Base-by-base conservation (phyloP, 164 flowering plant genomes). In the Hamamelis virginiana region DNA sequence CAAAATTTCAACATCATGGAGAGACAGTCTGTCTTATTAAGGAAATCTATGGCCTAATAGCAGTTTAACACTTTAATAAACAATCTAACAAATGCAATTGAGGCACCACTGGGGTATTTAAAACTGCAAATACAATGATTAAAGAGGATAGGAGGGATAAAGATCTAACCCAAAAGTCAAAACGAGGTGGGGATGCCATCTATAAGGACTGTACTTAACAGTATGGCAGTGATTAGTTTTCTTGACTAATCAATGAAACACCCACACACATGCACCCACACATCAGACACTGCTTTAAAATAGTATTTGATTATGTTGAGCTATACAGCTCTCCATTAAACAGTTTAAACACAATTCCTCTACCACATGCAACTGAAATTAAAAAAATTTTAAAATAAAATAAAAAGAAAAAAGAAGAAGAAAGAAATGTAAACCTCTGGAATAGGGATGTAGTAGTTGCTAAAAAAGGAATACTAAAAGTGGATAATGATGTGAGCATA, bases 391-490 rank as follows among this genome's bases (percentile, higher is more conserved):
- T n/a, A n/a, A n/a, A n/a, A n/a, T n/a, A n/a, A n/a, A n/a, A n/a
- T n/a, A n/a, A n/a, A n/a, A n/a, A n/a, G n/a, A n/a, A n/a, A n/a
- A n/a, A n/a, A n/a, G n/a, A n/a, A n/a, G n/a, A n/a, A n/a, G n/a
- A n/a, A n/a, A n/a, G n/a, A n/a, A n/a, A n/a, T 13, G 16, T 12
- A 26, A 14, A 57, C 8, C 33, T 9, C 5, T 9, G 60, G 6
- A 59, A 11, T 26, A 43, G 18, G 60, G 13, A 59, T 11, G 10
- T 21, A 26, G 41, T 13, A 11, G 22, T 16, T 57, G 51, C 63
- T 58, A 56, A 64, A 64, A 5, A 56, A 45, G 55, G 68, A 63
- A 70, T 53, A 53, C 53, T n/a, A 57, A 13, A 65, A 47, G 48
- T 59, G 66, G 59, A 65, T 28, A n/a, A n/a, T n/a, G n/a, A n/a